A percentile compares a stretch with the other conserved stretches of the same genome.
Conservation (phyloP, 495 filamentous ascomycete genomes). For the Penicillium steckii region DNA sequence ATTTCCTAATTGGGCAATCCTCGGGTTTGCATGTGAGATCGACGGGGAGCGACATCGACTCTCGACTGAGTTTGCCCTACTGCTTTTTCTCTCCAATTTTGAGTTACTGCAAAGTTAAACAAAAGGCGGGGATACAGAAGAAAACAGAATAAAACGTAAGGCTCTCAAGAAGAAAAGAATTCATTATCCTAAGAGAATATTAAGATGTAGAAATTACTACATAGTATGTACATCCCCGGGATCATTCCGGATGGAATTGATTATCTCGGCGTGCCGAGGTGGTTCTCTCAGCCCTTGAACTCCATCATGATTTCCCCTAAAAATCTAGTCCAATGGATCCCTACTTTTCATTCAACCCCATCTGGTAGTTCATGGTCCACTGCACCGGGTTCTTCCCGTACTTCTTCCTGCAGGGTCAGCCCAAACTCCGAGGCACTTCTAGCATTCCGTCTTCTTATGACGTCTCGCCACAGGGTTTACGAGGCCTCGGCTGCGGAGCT, state of each 20-base stretch:
- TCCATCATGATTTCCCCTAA: neutral
- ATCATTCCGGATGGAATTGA: neutral
- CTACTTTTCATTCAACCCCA: neutral
- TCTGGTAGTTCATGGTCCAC: slow-evolving; percentile 13
- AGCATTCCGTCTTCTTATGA: slow-evolving; percentile 3
- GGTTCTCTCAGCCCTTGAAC: neutral
- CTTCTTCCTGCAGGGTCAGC: slow-evolving; percentile 5
- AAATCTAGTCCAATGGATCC: neutral
- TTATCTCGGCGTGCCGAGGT: slow-evolving; percentile 11
- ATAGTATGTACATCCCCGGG: neutral
- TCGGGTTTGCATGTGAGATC: slow-evolving; percentile 5
- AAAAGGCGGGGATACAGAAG: too few species aligned
- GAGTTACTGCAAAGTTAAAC: neutral
- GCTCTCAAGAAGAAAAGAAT: too few species aligned
- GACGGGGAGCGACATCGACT: neutral
- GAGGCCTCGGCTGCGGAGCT: slow-evolving; percentile 8
- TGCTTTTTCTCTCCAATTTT: neutral
- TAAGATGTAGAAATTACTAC: too few species aligned
- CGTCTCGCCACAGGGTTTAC: slow-evolving; percentile 7
- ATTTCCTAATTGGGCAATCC: neutral
- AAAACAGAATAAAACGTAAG: too few species aligned
- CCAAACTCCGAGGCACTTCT: slow-evolving; percentile 2
- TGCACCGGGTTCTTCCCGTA: slow-evolving; percentile 8
- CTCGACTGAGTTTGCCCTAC: neutral
- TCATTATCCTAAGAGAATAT: too few species aligned